Percentiles rank a stretch among this genome's conserved stretches.
phyloP scores from a whole-genome alignment of 148 eudicot species.

The Rhododendron williamsianum region DNA sequence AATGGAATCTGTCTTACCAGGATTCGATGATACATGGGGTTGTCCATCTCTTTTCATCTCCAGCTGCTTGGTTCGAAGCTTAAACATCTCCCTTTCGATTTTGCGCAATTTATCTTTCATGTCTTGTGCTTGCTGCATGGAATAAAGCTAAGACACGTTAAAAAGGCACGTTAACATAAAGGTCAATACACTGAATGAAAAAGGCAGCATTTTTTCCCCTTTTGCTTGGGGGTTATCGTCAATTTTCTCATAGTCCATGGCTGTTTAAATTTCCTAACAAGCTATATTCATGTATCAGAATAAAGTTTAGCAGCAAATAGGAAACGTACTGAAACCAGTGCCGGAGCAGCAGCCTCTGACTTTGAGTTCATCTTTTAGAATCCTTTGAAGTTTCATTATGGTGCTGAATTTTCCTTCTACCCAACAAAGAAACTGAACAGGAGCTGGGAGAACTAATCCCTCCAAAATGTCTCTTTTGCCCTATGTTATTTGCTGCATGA shows the following conservation, averaged over 20 bases:
- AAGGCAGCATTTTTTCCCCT: neutral
- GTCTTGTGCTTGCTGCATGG: conserved; percentile 33
- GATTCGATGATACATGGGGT: conserved; percentile 8
- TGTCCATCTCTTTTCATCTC: conserved; percentile 22
- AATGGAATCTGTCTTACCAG: conserved; percentile 24
- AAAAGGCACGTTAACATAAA: neutral
- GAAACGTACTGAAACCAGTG: conserved; percentile 23
- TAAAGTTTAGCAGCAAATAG: neutral
- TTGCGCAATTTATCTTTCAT: conserved; percentile 28
- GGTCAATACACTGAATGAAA: neutral
- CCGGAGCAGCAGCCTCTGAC: conserved; percentile 21
- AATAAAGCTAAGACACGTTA: neutral
- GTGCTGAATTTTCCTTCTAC: neutral
- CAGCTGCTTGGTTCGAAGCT: conserved; percentile 31
- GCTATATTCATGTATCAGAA: neutral
- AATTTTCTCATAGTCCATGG: neutral
- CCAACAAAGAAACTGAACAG: conserved; percentile 5
- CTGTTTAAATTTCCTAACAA: neutral
- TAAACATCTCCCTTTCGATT: conserved; percentile 35
- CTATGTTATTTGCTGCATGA: conserved; percentile 7
- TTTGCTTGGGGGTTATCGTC: neutral
- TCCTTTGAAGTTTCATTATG: neutral
- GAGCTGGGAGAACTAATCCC: conserved; percentile 10
- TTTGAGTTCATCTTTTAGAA: conserved; percentile 11
- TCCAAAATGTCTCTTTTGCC: conserved; percentile 17